Base-by-base conservation (phyloP, 192 early-diverging fungal genomes). In the Backusella psychrophila region DNA sequence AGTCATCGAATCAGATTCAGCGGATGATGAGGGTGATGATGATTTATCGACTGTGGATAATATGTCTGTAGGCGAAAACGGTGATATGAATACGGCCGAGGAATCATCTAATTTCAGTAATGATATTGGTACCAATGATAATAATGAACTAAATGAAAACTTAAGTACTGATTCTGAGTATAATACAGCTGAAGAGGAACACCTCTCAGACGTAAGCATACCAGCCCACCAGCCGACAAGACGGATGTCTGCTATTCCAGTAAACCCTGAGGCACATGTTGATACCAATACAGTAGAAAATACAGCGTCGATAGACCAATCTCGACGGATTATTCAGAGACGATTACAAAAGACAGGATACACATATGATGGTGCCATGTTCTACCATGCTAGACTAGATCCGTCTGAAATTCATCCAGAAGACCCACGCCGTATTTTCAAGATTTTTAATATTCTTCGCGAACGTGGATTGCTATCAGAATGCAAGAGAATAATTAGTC, bases 391-490 rank as follows among this genome's bases (percentile, higher is more conserved):
- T 33, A 86, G 86, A 59, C 77, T 88, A 21, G 84, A 91, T 72
- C 80, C 83, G n/a, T 77, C 88, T 12, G 89, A 92, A 34, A 82
- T 85, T 44, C 93, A 94, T 70, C 93, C 93, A 1, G 93, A 94
- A 53, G 90, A 93, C 73, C 93, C 93, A 2, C 84, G 84, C 11
- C 88, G 93, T 15, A 93, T 92, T n/a, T 89, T 87, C 79, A 85
- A 82, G 73, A 93, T 94, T 19, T 88, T 85, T 72, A 83, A 88
- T 15, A 86, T 85, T 0, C 76, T 94, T 1, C 75, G 83, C 44
- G 71, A 74, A 7, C 69, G 85, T 33, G 85, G 86, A 17, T 82
- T 86, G 35, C 77, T 89, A 9, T 74, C 83, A 6, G 74, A 84
- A 65, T 90, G 86, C 76, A 8, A 78, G 29, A 77, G 81, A 19